A percentile compares a stretch with the other conserved stretches of the same genome.
Conservation (phyloP, 1,139 yeast genomes). For the Saccharomyces hybrid region DNA sequence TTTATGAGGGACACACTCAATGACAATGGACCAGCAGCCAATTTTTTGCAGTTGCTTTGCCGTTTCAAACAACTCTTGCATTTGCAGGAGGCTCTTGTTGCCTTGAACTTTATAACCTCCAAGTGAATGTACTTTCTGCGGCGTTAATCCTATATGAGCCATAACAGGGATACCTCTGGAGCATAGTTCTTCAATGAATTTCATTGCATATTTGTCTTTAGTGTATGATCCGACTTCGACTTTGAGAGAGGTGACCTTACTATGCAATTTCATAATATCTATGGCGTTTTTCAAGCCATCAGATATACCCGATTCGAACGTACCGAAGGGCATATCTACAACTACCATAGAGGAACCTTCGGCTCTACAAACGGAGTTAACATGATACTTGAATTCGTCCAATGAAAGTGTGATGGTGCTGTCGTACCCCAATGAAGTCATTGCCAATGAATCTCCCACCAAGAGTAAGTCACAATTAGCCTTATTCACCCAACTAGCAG, state of each 20-base stretch:
- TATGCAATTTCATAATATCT: constrained; percentile 51
- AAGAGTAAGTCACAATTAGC: constrained; percentile 65
- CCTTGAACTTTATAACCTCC: constrained; percentile 94
- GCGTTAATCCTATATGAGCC: constrained; percentile 91
- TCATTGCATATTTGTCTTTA: constrained; percentile 27
- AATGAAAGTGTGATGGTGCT: constrained; percentile 69
- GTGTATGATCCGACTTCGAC: constrained; percentile 76
- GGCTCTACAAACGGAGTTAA: constrained; percentile 70
- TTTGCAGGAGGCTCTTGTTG: constrained; percentile 43
- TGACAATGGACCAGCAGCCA: constrained; percentile 68
- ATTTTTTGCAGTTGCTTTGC: constrained; percentile 65
- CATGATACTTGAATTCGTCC: constrained; percentile 65
- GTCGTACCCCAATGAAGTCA: constrained; percentile 80
- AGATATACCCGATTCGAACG: constrained; percentile 58
- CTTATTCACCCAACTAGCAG: constrained; percentile 63
- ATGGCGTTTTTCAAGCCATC: constrained; percentile 64
- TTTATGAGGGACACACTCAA: constrained; percentile 81
- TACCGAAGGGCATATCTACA: constrained; percentile 87
- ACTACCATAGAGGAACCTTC: constrained; percentile 56
- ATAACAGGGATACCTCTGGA: constrained; percentile 77
- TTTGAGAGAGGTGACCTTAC: constrained; percentile 69
- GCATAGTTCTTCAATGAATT: constrained; percentile 20
- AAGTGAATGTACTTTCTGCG: constrained; percentile 69
- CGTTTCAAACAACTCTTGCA: constrained; percentile 54
- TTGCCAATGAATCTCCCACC: constrained; percentile 89